Conservation (phyloP, 768 basidiomycete species). For the Auricularia sp. region DNA sequence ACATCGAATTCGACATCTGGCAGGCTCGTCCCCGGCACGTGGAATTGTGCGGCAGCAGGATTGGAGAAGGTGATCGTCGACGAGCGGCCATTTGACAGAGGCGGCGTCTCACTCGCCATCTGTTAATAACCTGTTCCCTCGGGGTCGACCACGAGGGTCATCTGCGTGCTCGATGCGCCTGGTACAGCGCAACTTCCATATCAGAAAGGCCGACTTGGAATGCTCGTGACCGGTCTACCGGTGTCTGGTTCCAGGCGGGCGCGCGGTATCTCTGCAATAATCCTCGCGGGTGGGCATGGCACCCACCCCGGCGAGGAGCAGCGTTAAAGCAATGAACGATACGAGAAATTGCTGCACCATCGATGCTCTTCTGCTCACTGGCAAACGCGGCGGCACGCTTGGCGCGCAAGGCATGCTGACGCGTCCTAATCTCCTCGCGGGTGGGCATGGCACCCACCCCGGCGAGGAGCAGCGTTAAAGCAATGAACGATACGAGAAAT, state of each 20-base stretch:
- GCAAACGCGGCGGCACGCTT: neutral
- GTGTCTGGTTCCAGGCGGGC: too few relatives aligned
- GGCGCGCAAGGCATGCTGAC: slow-evolving; percentile 5
- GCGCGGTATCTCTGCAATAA: too few relatives aligned
- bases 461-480: neutral
- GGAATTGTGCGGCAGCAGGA: slow-evolving; percentile 58
- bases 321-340: neutral
- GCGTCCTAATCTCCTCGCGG: slow-evolving; percentile 4
- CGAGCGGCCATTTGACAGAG: slow-evolving; percentile 13
- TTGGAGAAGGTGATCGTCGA: slow-evolving; percentile 66
- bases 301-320: neutral
- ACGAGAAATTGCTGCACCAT: neutral
- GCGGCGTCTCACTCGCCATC: too few relatives aligned
- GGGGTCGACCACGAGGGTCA: too few relatives aligned
- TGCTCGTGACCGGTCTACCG: too few relatives aligned
- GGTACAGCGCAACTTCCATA: too few relatives aligned
- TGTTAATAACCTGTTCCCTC: too few relatives aligned
- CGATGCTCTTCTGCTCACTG: neutral
- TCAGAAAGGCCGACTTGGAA: too few relatives aligned
- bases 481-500: neutral
- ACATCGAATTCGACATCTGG: slow-evolving; percentile 64
- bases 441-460: neutral
- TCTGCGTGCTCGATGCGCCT: too few relatives aligned
- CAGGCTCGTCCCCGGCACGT: slow-evolving; percentile 52
- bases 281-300: slow-evolving; percentile 1